phyloP scores from a whole-genome alignment of 345 rosid genomes.

The Euphorbia tirucalli region DNA sequence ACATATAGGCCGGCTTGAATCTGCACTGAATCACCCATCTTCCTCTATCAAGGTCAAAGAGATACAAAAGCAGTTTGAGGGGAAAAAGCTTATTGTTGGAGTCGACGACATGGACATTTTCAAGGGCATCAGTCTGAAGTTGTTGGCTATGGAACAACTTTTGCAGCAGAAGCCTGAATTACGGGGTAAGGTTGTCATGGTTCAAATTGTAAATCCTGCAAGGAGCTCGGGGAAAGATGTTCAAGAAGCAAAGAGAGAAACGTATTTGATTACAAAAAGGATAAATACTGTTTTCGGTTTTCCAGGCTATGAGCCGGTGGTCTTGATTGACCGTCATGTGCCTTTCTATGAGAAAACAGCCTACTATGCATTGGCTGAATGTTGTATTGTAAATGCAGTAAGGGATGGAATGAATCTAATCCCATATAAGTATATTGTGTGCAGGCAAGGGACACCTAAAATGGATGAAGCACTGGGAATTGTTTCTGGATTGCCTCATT shows the following conservation, averaged over 20 bases:
- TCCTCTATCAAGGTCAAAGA: conserved; percentile 34
- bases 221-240: conserved; percentile 44
- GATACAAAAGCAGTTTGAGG: conserved; percentile 34
- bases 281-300: conserved; percentile 31
- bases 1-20: conserved; percentile 42
- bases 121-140: conserved; percentile 45
- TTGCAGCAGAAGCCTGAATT: conserved; percentile 29
- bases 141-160: conserved; percentile 42
- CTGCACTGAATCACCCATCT: conserved; percentile 33
- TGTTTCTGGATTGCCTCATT: conserved; percentile 19
- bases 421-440: conserved; percentile 41
- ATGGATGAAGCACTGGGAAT: conserved; percentile 35
- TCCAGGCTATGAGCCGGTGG: conserved; percentile 41
- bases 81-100: conserved; percentile 38
- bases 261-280: conserved; percentile 23
- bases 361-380: conserved; percentile 44
- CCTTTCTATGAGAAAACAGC: conserved; percentile 43
- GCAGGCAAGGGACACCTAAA: conserved; percentile 39
- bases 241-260: conserved; percentile 35
- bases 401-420: conserved; percentile 50
- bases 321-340: conserved; percentile 36
- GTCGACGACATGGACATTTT: conserved; percentile 52
- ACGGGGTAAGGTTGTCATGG: conserved; percentile 37
- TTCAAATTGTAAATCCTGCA: conserved; percentile 47
- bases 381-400: conserved; percentile 46